Evolutionary conservation across 1,284 basidiomycete genomes (phyloP), one percentile per base, ranked within the genome.

Genomic region (Rhizopogon hawkerae): DNA sequence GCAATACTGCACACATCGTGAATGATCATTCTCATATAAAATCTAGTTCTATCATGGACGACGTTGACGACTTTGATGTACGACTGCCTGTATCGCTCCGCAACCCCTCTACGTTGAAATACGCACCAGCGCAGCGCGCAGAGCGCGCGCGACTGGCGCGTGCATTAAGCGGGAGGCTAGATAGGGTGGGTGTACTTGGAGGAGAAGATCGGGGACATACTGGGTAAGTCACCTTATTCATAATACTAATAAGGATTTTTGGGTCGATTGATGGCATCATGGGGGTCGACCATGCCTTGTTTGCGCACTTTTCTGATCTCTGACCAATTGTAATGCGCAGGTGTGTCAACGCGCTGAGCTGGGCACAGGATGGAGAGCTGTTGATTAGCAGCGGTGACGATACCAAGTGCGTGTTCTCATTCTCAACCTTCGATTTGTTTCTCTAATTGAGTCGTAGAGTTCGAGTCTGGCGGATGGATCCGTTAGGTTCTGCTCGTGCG

Each of bases 341-440:
- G 46, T 92, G 89, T 57, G 86, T 93, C 13, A 93, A 93, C 61
- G 89, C 92, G 8, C 63, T 94, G 11, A 85, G 81, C 52, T 95
- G 92, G 92, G 81, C 83, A 1, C 74, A 75, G 48, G 79, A 85
- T 53, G 92, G 91, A 1, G 74, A 81, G 47, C 65, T 84, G 5
- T 70, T 94, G 31, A 68, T 93, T 13, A 89, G 80, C 50, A 88
- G 84, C 11, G 87, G 89, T 14, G 92, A 95, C 61, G 92, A 95
- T 63, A 82, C 75, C 46, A 82, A 85, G 84, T 91, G 56, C 60
- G 83, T 64, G 54, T 66, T n/a, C 10, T 43, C 18, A 23, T 16
- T 10, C 10, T 46, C 10, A 24, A 23, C 10, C 6, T 31, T 31
- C 52, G 62, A 62, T 65, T 55, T 63, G 65, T 51, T 46, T 57